A percentile compares a stretch with the other conserved stretches of the same genome.
These are phyloP conservation scores for Monosporascus sp. DNA, from an alignment of 2,329 filamentous ascomycete species.

Conservation along the genomic window DNA sequence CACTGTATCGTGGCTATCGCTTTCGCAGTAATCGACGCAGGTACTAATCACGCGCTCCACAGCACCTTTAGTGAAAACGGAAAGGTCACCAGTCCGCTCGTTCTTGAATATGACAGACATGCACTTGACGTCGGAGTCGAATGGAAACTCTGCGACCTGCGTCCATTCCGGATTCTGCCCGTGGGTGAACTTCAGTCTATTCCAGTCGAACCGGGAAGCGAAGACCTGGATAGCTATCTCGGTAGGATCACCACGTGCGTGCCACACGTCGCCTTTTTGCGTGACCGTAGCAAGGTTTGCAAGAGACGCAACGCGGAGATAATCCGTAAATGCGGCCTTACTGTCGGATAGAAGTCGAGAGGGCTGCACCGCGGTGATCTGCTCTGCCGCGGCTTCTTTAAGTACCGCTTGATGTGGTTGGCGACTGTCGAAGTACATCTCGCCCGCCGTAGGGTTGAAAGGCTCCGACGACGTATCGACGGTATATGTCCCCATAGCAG, in stretches of 20 bases:
- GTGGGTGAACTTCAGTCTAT: constrained; percentile 44
- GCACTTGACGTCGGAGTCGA: constrained; percentile 67
- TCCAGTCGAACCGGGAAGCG: constrained; percentile 59
- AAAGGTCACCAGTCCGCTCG: constrained; percentile 26
- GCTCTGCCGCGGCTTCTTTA: constrained; percentile 22
- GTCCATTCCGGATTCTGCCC: constrained; percentile 46
- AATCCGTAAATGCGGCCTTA: constrained; percentile 42
- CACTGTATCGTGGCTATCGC: constrained; percentile 28
- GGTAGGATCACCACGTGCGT: constrained; percentile 59
- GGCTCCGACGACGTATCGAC: constrained; percentile 51
- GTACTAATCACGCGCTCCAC: constrained; percentile 61
- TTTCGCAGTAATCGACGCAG: constrained; percentile 42
- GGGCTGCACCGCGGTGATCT: constrained; percentile 15
- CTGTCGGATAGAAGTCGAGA: constrained; percentile 33
- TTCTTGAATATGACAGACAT: constrained; percentile 64
- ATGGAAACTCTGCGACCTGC: constrained; percentile 61
- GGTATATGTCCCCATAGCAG: constrained; percentile 50
- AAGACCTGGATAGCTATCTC: constrained; percentile 71
- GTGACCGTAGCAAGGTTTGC: constrained; percentile 48
- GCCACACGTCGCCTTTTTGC: constrained; percentile 43
- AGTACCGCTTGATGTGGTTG: constrained; percentile 28
- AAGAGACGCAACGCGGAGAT: constrained; percentile 54
- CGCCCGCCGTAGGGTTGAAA: constrained; percentile 50
- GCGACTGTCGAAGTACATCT: constrained; percentile 34
- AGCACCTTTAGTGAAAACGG: constrained; percentile 54